A percentile compares a stretch with the other conserved stretches of the same genome.
Evolutionary conservation across 129 eudicot genomes (phyloP).

Genomic region (Artemisia annua): DNA sequence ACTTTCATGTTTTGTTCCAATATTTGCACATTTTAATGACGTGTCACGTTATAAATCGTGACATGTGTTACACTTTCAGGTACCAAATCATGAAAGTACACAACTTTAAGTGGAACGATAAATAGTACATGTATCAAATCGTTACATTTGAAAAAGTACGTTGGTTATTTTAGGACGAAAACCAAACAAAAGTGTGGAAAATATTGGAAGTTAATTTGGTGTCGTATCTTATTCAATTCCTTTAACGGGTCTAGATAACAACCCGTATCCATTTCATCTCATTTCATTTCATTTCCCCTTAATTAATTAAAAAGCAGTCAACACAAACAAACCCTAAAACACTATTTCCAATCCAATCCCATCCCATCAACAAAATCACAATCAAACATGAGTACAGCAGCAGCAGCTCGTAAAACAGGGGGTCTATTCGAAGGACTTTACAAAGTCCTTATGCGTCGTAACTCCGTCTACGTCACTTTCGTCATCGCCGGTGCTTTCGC

Average conservation of each 20-base stretch:
- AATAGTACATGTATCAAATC: too few species aligned
- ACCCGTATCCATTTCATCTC: neutral
- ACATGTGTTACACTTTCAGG: too few species aligned
- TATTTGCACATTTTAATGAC: too few species aligned
- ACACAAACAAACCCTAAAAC: neutral
- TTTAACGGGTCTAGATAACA: neutral
- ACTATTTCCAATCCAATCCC: constrained; percentile 14
- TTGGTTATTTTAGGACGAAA: too few species aligned
- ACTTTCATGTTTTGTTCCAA: too few species aligned
- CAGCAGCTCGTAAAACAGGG: constrained; percentile 51
- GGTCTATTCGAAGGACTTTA: constrained; percentile 68
- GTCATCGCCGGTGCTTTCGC: constrained; percentile 83
- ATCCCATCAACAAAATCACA: neutral
- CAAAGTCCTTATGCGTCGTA: constrained; percentile 79
- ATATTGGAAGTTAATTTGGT: too few species aligned
- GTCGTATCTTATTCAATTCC: too few species aligned
- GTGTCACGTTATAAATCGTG: too few species aligned
- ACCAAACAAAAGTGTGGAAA: too few species aligned
- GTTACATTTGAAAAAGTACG: too few species aligned
- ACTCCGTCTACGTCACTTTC: constrained; percentile 80
- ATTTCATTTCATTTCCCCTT: neutral
- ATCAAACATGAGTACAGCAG: constrained; percentile 52
- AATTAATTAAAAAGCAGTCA: neutral
- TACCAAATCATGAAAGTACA: too few species aligned
- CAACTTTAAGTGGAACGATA: too few species aligned